These are phyloP conservation scores for Fusarium sp. DNA, from an alignment of 2,329 filamentous ascomycete species.

Conservation along the genomic window DNA sequence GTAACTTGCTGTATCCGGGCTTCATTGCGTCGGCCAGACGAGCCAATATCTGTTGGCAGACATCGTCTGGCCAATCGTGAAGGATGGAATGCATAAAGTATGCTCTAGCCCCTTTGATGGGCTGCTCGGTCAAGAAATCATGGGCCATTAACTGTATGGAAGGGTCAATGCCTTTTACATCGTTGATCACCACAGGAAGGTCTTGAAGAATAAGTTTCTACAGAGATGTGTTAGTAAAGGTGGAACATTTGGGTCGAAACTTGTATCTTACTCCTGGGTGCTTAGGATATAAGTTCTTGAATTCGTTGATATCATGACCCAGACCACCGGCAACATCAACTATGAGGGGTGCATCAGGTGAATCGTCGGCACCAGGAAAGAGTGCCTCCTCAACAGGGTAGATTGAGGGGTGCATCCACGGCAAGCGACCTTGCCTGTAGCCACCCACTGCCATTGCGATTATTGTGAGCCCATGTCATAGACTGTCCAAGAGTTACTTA, in stretches of 20 bases:
- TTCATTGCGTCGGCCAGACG: slow-evolving; percentile 47
- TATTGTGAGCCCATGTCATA: too few relatives aligned
- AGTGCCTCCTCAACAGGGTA: slow-evolving; percentile 46
- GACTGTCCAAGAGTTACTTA: background rate
- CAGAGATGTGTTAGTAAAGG: background rate
- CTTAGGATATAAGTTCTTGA: slow-evolving; percentile 43
- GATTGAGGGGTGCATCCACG: slow-evolving; percentile 51
- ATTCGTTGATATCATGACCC: slow-evolving; percentile 51
- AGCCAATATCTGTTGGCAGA: slow-evolving; percentile 51
- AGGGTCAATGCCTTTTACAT: slow-evolving; percentile 18
- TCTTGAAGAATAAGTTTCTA: slow-evolving; percentile 46
- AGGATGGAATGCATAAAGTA: slow-evolving; percentile 53
- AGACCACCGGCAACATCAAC: slow-evolving; percentile 52
- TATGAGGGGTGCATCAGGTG: slow-evolving; percentile 40
- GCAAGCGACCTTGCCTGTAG: slow-evolving; percentile 48
- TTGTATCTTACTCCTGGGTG: slow-evolving; percentile 1
- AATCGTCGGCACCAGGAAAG: slow-evolving; percentile 38
- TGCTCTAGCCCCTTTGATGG: slow-evolving; percentile 35
- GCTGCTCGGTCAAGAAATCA: slow-evolving; percentile 48
- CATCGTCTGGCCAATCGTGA: slow-evolving; percentile 62
- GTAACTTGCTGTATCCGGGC: slow-evolving; percentile 53
- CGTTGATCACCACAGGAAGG: slow-evolving; percentile 35
- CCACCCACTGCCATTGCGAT: slow-evolving; percentile 35
- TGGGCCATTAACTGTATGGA: slow-evolving; percentile 28
- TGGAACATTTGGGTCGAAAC: background rate